phyloP scores from a whole-genome alignment of 2,329 filamentous ascomycete genomes.

The Cladosporium phlei region DNA sequence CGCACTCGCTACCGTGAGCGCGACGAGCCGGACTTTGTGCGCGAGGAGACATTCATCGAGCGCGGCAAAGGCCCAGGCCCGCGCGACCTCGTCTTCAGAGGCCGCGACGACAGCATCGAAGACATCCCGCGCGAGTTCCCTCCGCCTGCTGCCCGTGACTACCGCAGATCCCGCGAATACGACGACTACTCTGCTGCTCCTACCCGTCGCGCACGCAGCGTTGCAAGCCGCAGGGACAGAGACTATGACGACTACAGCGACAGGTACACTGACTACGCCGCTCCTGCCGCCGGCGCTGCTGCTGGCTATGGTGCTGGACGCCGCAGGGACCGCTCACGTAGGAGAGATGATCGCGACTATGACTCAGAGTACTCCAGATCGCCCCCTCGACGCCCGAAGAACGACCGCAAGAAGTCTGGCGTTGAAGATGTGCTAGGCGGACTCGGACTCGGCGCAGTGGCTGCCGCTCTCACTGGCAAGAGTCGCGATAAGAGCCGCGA shows the following conservation, averaged over 20 bases:
- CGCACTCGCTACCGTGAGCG: slow-evolving; percentile 41
- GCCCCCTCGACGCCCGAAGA: slow-evolving; percentile 31
- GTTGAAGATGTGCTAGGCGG: slow-evolving; percentile 59
- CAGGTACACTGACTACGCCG: slow-evolving; percentile 49
- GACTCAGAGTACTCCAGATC: slow-evolving; percentile 42
- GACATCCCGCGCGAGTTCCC: slow-evolving; percentile 82
- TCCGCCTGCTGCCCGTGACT: slow-evolving; percentile 50
- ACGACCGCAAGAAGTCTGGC: slow-evolving; percentile 50
- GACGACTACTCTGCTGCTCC: slow-evolving; percentile 43
- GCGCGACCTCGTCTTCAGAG: slow-evolving; percentile 48
- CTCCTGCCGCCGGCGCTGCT: slow-evolving; percentile 39
- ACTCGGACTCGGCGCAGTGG: slow-evolving; percentile 54
- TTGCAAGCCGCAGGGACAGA: slow-evolving; percentile 39
- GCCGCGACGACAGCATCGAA: slow-evolving; percentile 75
- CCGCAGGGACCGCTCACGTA: slow-evolving; percentile 19
- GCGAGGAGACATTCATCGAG: slow-evolving; percentile 47
- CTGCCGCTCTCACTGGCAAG: slow-evolving; percentile 47
- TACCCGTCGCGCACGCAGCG: slow-evolving; percentile 61
- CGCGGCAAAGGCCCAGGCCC: slow-evolving; percentile 39
- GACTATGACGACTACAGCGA: slow-evolving; percentile 48
- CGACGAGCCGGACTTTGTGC: slow-evolving; percentile 49
- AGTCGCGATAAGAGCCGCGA: slow-evolving; percentile 51
- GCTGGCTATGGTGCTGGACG: slow-evolving; percentile 34
- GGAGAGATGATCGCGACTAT: slow-evolving; percentile 36
- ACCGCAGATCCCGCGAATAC: slow-evolving; percentile 38